phyloP scores from a whole-genome alignment of 2,329 filamentous ascomycete species.

The Neonectria ditissima region DNA sequence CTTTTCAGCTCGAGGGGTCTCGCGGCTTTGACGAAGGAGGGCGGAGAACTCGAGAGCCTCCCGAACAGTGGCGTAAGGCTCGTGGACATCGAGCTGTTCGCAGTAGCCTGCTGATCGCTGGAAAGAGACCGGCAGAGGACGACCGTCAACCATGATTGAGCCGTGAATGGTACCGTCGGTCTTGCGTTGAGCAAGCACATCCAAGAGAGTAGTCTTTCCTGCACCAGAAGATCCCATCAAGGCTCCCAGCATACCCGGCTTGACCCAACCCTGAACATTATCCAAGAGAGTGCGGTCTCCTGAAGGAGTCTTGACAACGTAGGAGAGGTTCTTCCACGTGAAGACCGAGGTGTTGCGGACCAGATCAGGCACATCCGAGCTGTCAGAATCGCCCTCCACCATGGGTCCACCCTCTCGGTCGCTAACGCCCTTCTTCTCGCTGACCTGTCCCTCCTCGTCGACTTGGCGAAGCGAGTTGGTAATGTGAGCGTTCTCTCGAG shows the following conservation, averaged over 20 bases:
- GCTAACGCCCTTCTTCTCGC: conserved; percentile 34
- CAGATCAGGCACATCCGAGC: conserved; percentile 50
- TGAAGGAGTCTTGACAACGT: conserved; percentile 72
- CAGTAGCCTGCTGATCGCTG: conserved; percentile 84
- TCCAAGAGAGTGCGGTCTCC: conserved; percentile 78
- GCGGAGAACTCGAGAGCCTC: conserved; percentile 83
- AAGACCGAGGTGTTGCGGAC: conserved; percentile 75
- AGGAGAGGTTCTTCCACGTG: conserved; percentile 79
- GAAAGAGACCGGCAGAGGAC: conserved; percentile 77
- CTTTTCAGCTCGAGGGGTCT: conserved; percentile 75
- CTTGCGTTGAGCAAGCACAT: conserved; percentile 83
- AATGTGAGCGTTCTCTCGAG: conserved; percentile 66
- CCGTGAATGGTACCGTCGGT: conserved; percentile 82
- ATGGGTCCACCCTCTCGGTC: conserved; percentile 29
- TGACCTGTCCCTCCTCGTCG: conserved; percentile 63
- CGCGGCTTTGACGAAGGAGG: conserved; percentile 76
- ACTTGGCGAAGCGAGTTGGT: conserved; percentile 42
- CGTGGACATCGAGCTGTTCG: conserved; percentile 84
- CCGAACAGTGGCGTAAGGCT: conserved; percentile 78
- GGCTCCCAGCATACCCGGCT: conserved; percentile 81
- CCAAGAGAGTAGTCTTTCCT: conserved; percentile 87
- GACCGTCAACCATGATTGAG: conserved; percentile 81
- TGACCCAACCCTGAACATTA: conserved; percentile 85
- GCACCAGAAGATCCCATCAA: conserved; percentile 87
- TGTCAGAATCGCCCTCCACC: conserved; percentile 26